Percentiles rank a stretch among this genome's conserved stretches.
Conservation (phyloP, 345 rosid species). For the Dipteronia dyeriana region DNA sequence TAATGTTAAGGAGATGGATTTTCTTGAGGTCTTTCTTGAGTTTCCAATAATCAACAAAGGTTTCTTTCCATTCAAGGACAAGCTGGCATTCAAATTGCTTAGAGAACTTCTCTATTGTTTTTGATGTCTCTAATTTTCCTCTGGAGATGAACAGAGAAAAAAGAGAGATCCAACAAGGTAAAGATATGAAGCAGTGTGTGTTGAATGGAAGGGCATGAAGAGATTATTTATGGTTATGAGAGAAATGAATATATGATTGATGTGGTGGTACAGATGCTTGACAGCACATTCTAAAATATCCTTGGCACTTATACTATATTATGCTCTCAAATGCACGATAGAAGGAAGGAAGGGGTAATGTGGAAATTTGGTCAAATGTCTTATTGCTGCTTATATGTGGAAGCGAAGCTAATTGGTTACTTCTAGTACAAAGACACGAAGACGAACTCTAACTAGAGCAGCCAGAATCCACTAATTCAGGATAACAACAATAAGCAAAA, state of each 20-base stretch:
- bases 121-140: not conserved
- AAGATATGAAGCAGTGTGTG: conserved; percentile 24
- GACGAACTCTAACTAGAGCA: conserved; percentile 57
- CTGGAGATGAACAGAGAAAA: conserved; percentile 20
- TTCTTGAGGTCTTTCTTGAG: conserved; percentile 85
- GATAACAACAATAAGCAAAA: conserved; percentile 29
- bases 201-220: conserved; percentile 34
- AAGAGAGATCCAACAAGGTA: not conserved
- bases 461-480: conserved; percentile 50
- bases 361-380: conserved; percentile 2
- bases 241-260: conserved; percentile 40
- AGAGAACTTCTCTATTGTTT: conserved; percentile 83
- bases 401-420: conserved; percentile 39
- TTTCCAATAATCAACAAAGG: conserved; percentile 90
- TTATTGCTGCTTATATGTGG: conserved; percentile 7
- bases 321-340: conserved; percentile 25
- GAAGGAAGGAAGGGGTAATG: not conserved
- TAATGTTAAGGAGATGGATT: conserved; percentile 39
- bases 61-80: conserved; percentile 98
- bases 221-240: conserved; percentile 48
- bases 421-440: conserved; percentile 33
- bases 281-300: conserved; percentile 69
- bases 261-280: conserved; percentile 33
- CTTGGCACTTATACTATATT: conserved; percentile 32
- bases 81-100: conserved; percentile 92